Percentiles rank a stretch among this genome's conserved stretches.
Conservation (phyloP, 148 eudicot species). For the Gaultheria prostrata region DNA sequence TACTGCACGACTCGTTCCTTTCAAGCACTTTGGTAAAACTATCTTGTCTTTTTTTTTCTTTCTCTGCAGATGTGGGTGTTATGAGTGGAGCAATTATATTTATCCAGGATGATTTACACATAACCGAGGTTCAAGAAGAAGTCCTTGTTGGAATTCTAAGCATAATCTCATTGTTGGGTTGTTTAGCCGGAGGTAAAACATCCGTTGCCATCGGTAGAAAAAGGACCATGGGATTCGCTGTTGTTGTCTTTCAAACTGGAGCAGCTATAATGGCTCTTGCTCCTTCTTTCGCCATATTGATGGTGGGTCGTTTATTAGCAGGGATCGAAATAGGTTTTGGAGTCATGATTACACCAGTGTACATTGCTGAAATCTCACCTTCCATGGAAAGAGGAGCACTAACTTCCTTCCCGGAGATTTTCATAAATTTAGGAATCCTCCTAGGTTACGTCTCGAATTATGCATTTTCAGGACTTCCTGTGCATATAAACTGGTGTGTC, state of each 20-base stretch:
- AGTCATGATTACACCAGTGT: slow-evolving; percentile 79
- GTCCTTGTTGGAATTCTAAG: slow-evolving; percentile 76
- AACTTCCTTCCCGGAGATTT: slow-evolving; percentile 90
- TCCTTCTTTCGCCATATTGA: slow-evolving; percentile 48
- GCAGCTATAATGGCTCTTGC: slow-evolving; percentile 79
- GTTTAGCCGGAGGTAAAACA: slow-evolving; percentile 79
- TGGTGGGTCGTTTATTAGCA: slow-evolving; percentile 69
- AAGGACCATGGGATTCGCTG: slow-evolving; percentile 92
- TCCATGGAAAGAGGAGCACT: slow-evolving; percentile 69
- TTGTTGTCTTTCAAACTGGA: slow-evolving; percentile 65
- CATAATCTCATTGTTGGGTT: slow-evolving; percentile 73
- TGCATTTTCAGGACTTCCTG: slow-evolving; percentile 62
- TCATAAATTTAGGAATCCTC: slow-evolving; percentile 74
- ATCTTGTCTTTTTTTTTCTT: no score
- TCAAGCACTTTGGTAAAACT: background rate
- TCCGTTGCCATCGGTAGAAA: slow-evolving; percentile 86
- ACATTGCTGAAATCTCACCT: slow-evolving; percentile 86
- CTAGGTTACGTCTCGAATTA: slow-evolving; percentile 84
- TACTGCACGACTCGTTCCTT: background rate
- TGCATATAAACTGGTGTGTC: slow-evolving; percentile 69
- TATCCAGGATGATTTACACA: slow-evolving; percentile 64
- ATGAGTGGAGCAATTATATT: slow-evolving; percentile 91
- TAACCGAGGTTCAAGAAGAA: slow-evolving; percentile 75
- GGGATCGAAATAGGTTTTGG: slow-evolving; percentile 88
- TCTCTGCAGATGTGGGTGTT: slow-evolving; percentile 72